A percentile compares a stretch with the other conserved stretches of the same genome.
Evolutionary conservation across 352 stramenopile species (phyloP).

Genomic region (Phytophthora sp.): DNA sequence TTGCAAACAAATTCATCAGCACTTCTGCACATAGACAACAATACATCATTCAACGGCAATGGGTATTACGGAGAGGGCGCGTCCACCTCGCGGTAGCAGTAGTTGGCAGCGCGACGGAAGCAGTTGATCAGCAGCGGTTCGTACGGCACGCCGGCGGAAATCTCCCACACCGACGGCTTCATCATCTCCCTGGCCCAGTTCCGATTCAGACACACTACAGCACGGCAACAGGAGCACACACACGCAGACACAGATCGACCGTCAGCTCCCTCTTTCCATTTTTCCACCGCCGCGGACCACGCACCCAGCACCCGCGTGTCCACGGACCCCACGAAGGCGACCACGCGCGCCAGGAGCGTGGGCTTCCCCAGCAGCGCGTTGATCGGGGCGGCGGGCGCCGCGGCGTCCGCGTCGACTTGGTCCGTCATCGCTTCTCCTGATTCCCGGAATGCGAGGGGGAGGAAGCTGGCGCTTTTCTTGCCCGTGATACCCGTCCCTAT

Average conservation of each 20-base stretch:
- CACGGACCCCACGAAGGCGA: slow-evolving; percentile 67
- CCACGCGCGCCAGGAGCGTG: slow-evolving; percentile 62
- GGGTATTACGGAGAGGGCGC: slow-evolving; percentile 79
- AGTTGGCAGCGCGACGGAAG: slow-evolving; percentile 84
- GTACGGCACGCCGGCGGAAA: slow-evolving; percentile 76
- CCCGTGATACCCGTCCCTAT: slow-evolving; percentile 4
- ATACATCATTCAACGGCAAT: too few species aligned
- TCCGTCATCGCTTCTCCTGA: slow-evolving; percentile 38
- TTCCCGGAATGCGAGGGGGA: slow-evolving; percentile 37
- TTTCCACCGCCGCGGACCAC: slow-evolving; percentile 11
- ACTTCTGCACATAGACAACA: neutral
- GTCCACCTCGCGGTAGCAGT: slow-evolving; percentile 89
- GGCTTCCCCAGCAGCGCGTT: slow-evolving; percentile 60
- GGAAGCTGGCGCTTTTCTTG: slow-evolving; percentile 36
- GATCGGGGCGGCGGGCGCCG: slow-evolving; percentile 20
- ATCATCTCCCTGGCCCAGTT: slow-evolving; percentile 84
- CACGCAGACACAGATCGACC: slow-evolving; percentile 1
- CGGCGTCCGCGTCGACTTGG: slow-evolving; percentile 23
- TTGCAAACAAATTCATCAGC: slow-evolving; percentile 5
- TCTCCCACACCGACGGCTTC: slow-evolving; percentile 84
- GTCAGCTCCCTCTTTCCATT: slow-evolving; percentile 16
- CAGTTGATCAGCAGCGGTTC: slow-evolving; percentile 81
- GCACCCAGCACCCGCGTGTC: slow-evolving; percentile 62
- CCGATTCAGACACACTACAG: slow-evolving; percentile 68
- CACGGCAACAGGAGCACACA: slow-evolving; percentile 9